Base-by-base conservation (phyloP, 2,329 filamentous ascomycete species). In the Microsporum ferrugineum region DNA sequence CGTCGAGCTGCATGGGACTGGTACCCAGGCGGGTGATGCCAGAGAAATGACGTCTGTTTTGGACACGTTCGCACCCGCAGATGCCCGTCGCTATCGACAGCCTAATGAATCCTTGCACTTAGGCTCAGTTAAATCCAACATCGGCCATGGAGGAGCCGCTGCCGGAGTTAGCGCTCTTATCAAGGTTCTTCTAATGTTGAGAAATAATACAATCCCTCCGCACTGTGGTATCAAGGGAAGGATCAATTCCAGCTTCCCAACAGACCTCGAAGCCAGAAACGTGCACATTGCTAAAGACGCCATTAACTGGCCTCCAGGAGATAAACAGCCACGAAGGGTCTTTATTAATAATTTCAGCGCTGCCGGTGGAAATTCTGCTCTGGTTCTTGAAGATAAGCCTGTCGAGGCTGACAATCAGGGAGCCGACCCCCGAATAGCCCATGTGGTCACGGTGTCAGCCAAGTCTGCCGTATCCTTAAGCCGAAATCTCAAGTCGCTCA, bases 1-100 rank as follows among this genome's bases (percentile, higher is more conserved):
- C 68, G 85, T 95, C 6, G 90, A 95, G 74, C 90, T 94, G 85
- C 89, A 95, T 71, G 90, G 88, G 12, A 95, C 90, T 2, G 90
- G 90, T 36, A 95, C 89, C 0, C 43, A 47, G 23, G 89, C 88
- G 36, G 90, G 88, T 63, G 90, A 95, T 68, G 85, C 84, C 5
- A 87, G 84, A 2, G 91, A 96, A 71, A 91, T 92, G 87, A 71
- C 67, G 2, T 68, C 72, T 0, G 66, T 63, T 2, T 78, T 74
- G 2, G 80, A 80, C 60, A 76, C 80, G 61, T 78, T 75, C 2
- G 71, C 82, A 53, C 79, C 82, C 61, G 66, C 7, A 64, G 71
- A 1, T 62, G n/a, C 34, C 10, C 62, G 5, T 65, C n/a, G n/a
- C 7, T 8, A 47, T 47, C 43, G 43, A 10, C n/a, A 10, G 23